Evolutionary conservation across 257 asterid genomes (phyloP).

Genomic region (Solanum sparsipilum): DNA sequence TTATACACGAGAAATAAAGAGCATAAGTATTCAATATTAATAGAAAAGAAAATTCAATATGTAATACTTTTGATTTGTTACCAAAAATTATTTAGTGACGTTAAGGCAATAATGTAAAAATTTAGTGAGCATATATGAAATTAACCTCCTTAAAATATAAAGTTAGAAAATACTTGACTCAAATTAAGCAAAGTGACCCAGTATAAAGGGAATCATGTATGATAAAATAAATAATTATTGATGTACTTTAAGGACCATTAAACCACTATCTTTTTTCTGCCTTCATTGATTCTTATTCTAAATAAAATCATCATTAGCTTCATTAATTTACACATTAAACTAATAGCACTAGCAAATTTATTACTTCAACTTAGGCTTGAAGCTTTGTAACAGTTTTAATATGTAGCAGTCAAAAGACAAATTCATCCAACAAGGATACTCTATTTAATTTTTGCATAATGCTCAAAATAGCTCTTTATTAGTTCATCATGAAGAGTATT

Average conservation of each 20-base stretch:
- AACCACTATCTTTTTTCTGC: background rate
- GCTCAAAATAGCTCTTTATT: background rate
- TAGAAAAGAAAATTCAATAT: background rate
- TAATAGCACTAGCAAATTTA: background rate
- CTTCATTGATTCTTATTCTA: background rate
- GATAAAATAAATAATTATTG: background rate
- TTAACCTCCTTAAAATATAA: background rate
- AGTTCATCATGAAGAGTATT: background rate
- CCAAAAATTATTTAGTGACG: background rate
- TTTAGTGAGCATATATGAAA: background rate
- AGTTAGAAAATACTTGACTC: background rate
- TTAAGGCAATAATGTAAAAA: background rate
- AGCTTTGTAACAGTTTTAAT: background rate
- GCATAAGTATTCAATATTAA: background rate
- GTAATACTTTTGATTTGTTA: background rate
- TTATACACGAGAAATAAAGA: background rate
- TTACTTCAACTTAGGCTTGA: background rate
- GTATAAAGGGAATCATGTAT: background rate
- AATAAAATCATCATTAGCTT: background rate
- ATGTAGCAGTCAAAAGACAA: background rate
- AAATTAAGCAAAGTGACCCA: background rate
- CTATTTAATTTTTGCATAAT: background rate
- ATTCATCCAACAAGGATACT: background rate
- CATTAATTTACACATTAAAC: background rate
- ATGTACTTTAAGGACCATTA: conserved; percentile 5